Conservation (phyloP, 148 eudicot species). For the Oxyria digyna region DNA sequence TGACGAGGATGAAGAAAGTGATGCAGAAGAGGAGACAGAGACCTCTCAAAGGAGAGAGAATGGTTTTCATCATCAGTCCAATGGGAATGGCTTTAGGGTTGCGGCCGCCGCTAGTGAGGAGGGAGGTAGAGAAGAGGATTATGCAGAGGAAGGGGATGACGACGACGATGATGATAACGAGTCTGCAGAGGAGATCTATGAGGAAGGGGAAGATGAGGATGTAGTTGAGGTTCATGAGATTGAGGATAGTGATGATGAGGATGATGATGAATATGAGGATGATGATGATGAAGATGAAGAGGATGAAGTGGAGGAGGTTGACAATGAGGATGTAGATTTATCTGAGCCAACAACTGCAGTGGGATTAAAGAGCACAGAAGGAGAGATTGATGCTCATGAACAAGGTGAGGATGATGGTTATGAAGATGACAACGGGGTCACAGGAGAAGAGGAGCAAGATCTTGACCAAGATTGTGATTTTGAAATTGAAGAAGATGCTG, state of each 20-base stretch:
- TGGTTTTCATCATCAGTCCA: conserved; percentile 19
- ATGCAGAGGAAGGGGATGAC: background rate
- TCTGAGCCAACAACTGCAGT: conserved; percentile 28
- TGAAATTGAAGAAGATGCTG: conserved; percentile 37
- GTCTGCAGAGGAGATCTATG: conserved; percentile 18
- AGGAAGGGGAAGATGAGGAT: conserved; percentile 25
- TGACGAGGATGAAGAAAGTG: conserved; percentile 59
- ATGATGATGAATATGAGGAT: conserved; percentile 24
- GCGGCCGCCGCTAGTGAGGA: conserved; percentile 17
- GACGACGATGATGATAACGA: conserved; percentile 30
- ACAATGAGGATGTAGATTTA: conserved; percentile 37
- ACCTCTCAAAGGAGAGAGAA: conserved; percentile 16
- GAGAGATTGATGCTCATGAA: conserved; percentile 63
- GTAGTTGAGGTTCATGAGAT: conserved; percentile 20
- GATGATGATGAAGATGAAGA: conserved; percentile 36
- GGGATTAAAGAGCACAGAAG: conserved; percentile 30
- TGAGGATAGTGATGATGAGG: conserved; percentile 24
- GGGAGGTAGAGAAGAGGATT: conserved; percentile 22
- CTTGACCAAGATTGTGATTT: conserved; percentile 26
- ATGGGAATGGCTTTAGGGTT: conserved; percentile 45
- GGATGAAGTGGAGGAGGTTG: conserved; percentile 45
- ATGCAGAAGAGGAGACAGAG: conserved; percentile 50
- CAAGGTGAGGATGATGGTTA: conserved; percentile 49
- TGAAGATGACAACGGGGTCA: conserved; percentile 51
- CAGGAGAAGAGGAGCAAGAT: conserved; percentile 46